Evolutionary conservation across 2,329 filamentous ascomycete species (phyloP).

Genomic region (Exutisphaerella laricina): DNA sequence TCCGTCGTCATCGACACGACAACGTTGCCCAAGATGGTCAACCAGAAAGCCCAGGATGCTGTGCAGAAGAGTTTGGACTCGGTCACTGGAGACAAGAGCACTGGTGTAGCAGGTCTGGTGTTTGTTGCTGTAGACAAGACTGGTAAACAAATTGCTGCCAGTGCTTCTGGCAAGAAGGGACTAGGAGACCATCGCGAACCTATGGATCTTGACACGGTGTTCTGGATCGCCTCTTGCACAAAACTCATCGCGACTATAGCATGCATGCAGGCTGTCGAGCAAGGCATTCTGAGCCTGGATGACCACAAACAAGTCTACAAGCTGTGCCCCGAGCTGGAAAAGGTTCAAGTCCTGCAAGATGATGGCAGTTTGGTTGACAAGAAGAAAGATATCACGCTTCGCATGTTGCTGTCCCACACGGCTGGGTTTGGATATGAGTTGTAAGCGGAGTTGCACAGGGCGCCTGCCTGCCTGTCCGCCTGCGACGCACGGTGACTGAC

Average conservation of each 20-base stretch:
- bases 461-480: not conserved
- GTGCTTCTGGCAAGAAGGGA: conserved; percentile 40
- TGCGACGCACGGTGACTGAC: not conserved
- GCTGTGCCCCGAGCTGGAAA: conserved; percentile 41
- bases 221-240: conserved; percentile 52
- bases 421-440: conserved; percentile 48
- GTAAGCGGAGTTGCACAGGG: conserved; percentile 16
- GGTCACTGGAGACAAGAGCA: conserved; percentile 26
- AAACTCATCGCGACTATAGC: conserved; percentile 43
- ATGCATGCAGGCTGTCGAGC: conserved; percentile 46
- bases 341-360: conserved; percentile 38
- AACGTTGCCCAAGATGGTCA: conserved; percentile 17
- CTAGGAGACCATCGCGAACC: conserved; percentile 38
- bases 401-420: conserved; percentile 49
- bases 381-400: conserved; percentile 44
- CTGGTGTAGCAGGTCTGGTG: conserved; percentile 40
- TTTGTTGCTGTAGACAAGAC: conserved; percentile 43
- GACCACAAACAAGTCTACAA: conserved; percentile 37
- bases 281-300: conserved; percentile 39
- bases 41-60: conserved; percentile 29
- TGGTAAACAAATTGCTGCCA: conserved; percentile 39
- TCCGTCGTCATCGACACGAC: no score
- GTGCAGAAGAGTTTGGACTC: conserved; percentile 37
- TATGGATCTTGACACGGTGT: conserved; percentile 55
- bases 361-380: conserved; percentile 39